These are phyloP conservation scores for Phyllostachys edulis DNA, from an alignment of 176 grass and related monocot species.

Conservation along the genomic window DNA sequence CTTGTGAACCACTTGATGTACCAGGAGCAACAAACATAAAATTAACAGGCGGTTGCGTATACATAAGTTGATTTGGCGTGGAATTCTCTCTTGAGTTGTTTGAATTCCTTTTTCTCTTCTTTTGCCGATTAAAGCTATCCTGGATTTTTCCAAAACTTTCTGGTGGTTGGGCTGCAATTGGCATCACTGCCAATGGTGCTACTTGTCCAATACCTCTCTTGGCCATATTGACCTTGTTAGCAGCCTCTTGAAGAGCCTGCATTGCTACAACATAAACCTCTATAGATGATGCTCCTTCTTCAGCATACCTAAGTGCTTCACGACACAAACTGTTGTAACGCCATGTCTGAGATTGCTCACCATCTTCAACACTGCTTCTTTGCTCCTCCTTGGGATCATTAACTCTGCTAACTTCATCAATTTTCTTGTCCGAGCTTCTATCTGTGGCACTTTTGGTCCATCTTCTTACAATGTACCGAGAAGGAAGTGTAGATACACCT, in stretches of 20 bases:
- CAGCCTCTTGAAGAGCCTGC: conserved; percentile 63
- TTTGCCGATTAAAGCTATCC: conserved; percentile 42
- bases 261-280: conserved; percentile 62
- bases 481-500: conserved; percentile 47
- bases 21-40: conserved; percentile 39
- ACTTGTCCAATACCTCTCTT: conserved; percentile 58
- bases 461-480: conserved; percentile 48
- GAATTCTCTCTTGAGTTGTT: conserved; percentile 41
- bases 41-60: conserved; percentile 54
- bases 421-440: conserved; percentile 36
- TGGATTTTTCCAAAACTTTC: conserved; percentile 29
- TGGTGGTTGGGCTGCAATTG: conserved; percentile 51
- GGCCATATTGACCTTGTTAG: conserved; percentile 54
- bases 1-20: conserved; percentile 45
- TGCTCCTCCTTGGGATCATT: conserved; percentile 48
- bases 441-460: conserved; percentile 59
- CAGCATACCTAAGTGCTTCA: conserved; percentile 61
- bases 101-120: conserved; percentile 48
- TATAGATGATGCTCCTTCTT: conserved; percentile 56
- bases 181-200: conserved; percentile 53
- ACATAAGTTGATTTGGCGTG: conserved; percentile 36
- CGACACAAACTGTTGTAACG: conserved; percentile 57
- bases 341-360: conserved; percentile 47
- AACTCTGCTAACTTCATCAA: conserved; percentile 29
- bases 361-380: conserved; percentile 38